Percentiles rank a stretch among this genome's conserved stretches.
These are phyloP conservation scores for Phytophthora ramorum DNA, from an alignment of 352 stramenopile species.

Conservation along the genomic window DNA sequence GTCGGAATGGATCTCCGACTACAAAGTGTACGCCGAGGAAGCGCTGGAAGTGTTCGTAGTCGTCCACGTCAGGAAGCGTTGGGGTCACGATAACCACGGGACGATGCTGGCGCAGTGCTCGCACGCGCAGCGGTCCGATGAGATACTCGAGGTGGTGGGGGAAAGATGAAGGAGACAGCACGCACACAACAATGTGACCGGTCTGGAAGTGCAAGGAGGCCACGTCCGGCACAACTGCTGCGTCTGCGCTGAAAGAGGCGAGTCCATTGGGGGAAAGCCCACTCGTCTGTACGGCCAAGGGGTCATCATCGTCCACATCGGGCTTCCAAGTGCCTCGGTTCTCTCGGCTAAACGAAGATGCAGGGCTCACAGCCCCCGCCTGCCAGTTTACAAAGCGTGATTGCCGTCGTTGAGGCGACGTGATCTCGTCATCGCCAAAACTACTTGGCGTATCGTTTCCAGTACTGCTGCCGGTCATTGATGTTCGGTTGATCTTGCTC, in stretches of 20 bases:
- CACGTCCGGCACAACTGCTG: constrained; percentile 61
- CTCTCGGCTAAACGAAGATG: constrained; percentile 18
- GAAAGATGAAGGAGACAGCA: constrained; percentile 65
- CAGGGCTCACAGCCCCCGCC: constrained; percentile 13
- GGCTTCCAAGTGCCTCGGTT: constrained; percentile 21
- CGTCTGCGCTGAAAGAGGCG: constrained; percentile 21
- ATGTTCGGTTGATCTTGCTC: constrained; percentile 15
- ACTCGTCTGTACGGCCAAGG: constrained; percentile 19
- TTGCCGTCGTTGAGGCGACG: constrained; percentile 20
- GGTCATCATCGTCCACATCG: constrained; percentile 27
- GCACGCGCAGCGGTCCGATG: constrained; percentile 76
- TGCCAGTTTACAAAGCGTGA: constrained; percentile 41
- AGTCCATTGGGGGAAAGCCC: constrained; percentile 9
- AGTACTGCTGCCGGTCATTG: constrained; percentile 31
- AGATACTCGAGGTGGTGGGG: constrained; percentile 85
- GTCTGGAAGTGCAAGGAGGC: constrained; percentile 46
- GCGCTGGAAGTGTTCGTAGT: constrained; percentile 64
- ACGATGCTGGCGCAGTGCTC: constrained; percentile 68
- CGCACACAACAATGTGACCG: constrained; percentile 70
- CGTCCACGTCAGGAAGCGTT: constrained; percentile 57
- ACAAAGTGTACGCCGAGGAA: constrained; percentile 79
- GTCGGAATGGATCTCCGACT: constrained; percentile 68
- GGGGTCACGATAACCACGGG: constrained; percentile 70
- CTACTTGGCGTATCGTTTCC: constrained; percentile 27
- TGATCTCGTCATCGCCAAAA: constrained; percentile 10